A percentile compares a stretch with the other conserved stretches of the same genome.
Evolutionary conservation across 768 basidiomycete species (phyloP).

Genomic region (Podaxis sp.): DNA sequence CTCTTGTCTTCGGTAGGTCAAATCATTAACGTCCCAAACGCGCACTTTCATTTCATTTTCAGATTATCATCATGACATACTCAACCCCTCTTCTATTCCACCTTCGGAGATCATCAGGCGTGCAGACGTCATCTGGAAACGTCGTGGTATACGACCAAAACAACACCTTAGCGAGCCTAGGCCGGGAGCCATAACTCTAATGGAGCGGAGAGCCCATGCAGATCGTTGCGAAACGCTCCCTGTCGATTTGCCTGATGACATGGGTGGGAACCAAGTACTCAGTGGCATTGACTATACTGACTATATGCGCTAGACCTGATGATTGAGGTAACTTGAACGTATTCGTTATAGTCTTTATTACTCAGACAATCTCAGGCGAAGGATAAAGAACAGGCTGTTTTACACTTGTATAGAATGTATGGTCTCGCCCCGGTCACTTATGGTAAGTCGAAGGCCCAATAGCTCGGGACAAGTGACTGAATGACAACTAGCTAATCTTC

Average conservation of each 20-base stretch:
- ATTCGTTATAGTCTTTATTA: conserved; percentile 2
- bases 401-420: conserved; percentile 81
- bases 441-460: conserved; percentile 30
- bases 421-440: conserved; percentile 59
- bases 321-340: conserved; percentile 54
- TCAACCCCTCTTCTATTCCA: conserved; percentile 58
- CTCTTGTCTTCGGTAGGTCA: conserved; percentile 54
- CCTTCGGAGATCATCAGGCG: conserved; percentile 66
- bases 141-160: conserved; percentile 80
- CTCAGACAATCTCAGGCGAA: conserved; percentile 47
- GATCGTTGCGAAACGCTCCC: conserved; percentile 76
- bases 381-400: conserved; percentile 91
- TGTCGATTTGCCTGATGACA: conserved; percentile 57
- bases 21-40: background rate
- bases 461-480: background rate
- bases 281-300: conserved; percentile 5
- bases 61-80: conserved; percentile 82
- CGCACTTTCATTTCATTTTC: background rate
- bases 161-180: conserved; percentile 91
- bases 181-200: conserved; percentile 75
- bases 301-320: conserved; percentile 57
- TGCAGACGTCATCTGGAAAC: conserved; percentile 68
- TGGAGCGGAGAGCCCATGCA: conserved; percentile 85
- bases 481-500: conserved; percentile 32
- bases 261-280: conserved; percentile 38